phyloP scores from a whole-genome alignment of 495 filamentous ascomycete species.

The Xeromyces bisporus region DNA sequence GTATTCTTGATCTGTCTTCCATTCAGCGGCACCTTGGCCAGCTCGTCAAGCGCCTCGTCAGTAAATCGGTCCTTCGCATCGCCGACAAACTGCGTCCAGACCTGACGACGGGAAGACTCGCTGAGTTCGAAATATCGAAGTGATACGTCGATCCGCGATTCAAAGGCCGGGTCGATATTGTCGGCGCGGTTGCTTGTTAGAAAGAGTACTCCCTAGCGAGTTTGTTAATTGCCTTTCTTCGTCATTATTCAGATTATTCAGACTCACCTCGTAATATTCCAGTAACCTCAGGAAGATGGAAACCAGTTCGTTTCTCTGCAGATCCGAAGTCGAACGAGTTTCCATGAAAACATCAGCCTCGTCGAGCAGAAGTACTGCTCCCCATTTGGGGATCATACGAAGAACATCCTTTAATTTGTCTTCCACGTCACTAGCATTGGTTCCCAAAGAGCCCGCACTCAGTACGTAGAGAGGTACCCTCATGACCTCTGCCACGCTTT shows the following conservation, averaged over 20 bases:
- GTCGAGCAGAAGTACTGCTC: constrained; percentile 13
- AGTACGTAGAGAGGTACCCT: constrained; percentile 23
- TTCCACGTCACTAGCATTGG: constrained; percentile 31
- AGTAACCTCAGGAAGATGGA: background rate
- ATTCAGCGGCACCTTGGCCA: background rate
- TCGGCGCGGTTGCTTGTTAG: background rate
- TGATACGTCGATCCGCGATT: background rate
- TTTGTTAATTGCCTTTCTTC: background rate
- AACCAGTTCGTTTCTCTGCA: background rate
- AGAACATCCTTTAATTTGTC: constrained; percentile 32
- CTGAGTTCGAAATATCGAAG: background rate
- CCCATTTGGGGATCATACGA: constrained; percentile 31
- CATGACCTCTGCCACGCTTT: constrained; percentile 18
- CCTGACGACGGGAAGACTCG: background rate
- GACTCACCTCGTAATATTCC: background rate
- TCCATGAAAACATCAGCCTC: background rate
- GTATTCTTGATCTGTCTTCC: background rate
- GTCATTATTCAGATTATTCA: background rate
- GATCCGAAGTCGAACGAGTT: background rate
- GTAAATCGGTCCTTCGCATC: background rate
- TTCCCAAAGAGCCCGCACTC: constrained; percentile 38
- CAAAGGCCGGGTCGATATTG: background rate
- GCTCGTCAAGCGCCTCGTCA: background rate
- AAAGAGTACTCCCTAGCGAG: background rate
- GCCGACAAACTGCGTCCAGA: background rate